Conservation (phyloP, 148 eudicot genomes). For the Amaranthus palmeri region DNA sequence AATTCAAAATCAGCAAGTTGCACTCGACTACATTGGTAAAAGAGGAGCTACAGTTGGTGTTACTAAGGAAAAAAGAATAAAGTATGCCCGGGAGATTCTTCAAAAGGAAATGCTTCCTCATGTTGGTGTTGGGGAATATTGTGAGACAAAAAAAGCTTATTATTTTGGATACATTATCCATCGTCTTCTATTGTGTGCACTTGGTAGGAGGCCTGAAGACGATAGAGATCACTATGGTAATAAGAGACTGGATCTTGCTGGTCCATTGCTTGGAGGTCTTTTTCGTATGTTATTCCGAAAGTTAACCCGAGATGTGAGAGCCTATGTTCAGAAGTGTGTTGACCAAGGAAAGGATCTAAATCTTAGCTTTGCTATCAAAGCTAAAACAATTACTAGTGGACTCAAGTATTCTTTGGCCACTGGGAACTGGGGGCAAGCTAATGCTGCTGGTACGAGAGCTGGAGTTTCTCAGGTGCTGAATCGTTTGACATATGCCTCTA, state of each 20-base stretch:
- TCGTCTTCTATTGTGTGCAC: slow-evolving; percentile 84
- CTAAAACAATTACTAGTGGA: slow-evolving; percentile 97
- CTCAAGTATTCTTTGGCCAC: slow-evolving; percentile 96
- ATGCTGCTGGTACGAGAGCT: slow-evolving; percentile 98
- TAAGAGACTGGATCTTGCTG: slow-evolving; percentile 98
- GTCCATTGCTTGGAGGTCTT: slow-evolving; percentile 93
- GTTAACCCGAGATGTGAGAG: slow-evolving; percentile 93
- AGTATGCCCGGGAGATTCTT: slow-evolving; percentile 96
- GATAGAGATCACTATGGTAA: slow-evolving; percentile 99
- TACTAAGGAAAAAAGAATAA: slow-evolving; percentile 84
- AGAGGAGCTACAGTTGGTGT: slow-evolving; percentile 97
- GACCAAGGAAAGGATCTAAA: slow-evolving; percentile 93
- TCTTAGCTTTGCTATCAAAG: slow-evolving; percentile 93
- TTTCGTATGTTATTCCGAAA: slow-evolving; percentile 94
- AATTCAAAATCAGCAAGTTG: slow-evolving; percentile 97
- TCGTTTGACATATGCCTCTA: slow-evolving; percentile 96
- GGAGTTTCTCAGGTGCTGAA: slow-evolving; percentile 99
- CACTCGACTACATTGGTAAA: slow-evolving; percentile 94
- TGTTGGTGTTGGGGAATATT: slow-evolving; percentile 91
- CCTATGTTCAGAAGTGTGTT: slow-evolving; percentile 91
- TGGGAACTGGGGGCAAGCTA: slow-evolving; percentile 99
- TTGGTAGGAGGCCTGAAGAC: slow-evolving; percentile 93
- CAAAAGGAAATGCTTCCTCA: slow-evolving; percentile 99
- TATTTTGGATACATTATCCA: slow-evolving; percentile 97
- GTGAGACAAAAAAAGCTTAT: slow-evolving; percentile 98